These are phyloP conservation scores for Stagonosporopsis vannaccii DNA, from an alignment of 2,329 filamentous ascomycete genomes.

Conservation along the genomic window DNA sequence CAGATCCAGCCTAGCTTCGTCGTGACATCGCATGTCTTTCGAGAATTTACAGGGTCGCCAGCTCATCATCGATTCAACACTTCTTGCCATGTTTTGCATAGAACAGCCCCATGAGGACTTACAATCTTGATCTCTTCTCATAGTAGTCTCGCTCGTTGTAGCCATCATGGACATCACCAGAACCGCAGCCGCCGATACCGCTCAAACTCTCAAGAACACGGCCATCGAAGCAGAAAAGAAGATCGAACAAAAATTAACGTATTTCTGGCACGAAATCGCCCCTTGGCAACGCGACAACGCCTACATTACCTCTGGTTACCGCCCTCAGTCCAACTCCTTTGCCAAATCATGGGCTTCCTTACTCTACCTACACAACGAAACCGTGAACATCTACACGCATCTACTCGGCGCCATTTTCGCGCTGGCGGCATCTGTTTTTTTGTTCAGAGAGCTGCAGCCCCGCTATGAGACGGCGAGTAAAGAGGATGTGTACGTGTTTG, in stretches of 20 bases:
- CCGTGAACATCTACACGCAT: slow-evolving; percentile 76
- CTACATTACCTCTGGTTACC: slow-evolving; percentile 72
- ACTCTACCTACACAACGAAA: slow-evolving; percentile 71
- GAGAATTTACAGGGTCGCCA: background rate
- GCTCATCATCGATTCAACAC: slow-evolving; percentile 1
- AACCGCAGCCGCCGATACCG: slow-evolving; percentile 24
- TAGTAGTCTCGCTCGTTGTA: background rate
- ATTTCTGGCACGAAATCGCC: slow-evolving; percentile 53
- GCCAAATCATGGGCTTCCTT: slow-evolving; percentile 64
- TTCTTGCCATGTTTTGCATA: background rate
- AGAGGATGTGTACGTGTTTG: slow-evolving; percentile 48
- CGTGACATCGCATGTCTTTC: slow-evolving; percentile 1
- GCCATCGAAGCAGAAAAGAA: slow-evolving; percentile 27
- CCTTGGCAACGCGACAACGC: slow-evolving; percentile 68
- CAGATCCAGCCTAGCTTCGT: slow-evolving; percentile 20
- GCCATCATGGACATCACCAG: slow-evolving; percentile 35
- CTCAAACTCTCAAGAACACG: slow-evolving; percentile 19
- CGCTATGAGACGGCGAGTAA: slow-evolving; percentile 45
- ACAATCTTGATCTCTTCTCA: background rate
- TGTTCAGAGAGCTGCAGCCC: slow-evolving; percentile 37
- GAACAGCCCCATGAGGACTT: background rate
- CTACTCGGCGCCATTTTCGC: slow-evolving; percentile 55
- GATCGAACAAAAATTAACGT: slow-evolving; percentile 58
- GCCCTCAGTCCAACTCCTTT: slow-evolving; percentile 69
- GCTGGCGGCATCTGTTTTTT: slow-evolving; percentile 23